Base-by-base conservation (phyloP, 176 grass and related monocot species). In the Dactylis glomerata region DNA sequence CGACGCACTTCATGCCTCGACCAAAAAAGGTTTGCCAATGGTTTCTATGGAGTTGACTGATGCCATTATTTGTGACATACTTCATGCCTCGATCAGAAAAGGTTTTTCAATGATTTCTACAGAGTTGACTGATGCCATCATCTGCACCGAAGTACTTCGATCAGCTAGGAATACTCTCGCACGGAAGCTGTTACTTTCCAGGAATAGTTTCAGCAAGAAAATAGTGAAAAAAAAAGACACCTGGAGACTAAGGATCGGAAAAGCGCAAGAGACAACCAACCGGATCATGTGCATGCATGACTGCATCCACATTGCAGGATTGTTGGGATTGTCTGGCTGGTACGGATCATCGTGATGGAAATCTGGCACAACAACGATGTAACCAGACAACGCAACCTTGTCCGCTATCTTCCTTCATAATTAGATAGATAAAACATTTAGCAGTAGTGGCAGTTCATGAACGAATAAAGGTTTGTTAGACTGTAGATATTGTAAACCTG, bases 361-460 rank as follows among this genome's bases (percentile, higher is more conserved):
- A 92, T 95, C 90, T 59, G 87, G 90, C 74, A 92, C 92, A 13
- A 90, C 84, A 2, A 88, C 92, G n/a, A 36, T n/a, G n/a, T n/a
- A n/a, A n/a, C n/a, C n/a, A n/a, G n/a, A n/a, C n/a, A n/a, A n/a
- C n/a, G n/a, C n/a, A n/a, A n/a, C n/a, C n/a, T n/a, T n/a, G n/a
- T n/a, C n/a, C n/a, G n/a, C n/a, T n/a, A n/a, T n/a, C n/a, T n/a
- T n/a, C n/a, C n/a, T n/a, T n/a, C n/a, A n/a, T n/a, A n/a, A n/a
- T n/a, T n/a, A n/a, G n/a, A n/a, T n/a, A n/a, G n/a, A n/a, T n/a
- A n/a, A n/a, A n/a, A n/a, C n/a, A n/a, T n/a, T n/a, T n/a, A n/a
- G n/a, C n/a, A n/a, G n/a, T n/a, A n/a, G n/a, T n/a, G n/a, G n/a
- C n/a, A n/a, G n/a, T n/a, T n/a, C n/a, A n/a, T n/a, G n/a, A n/a